Percentiles rank a stretch among this genome's conserved stretches.
Conservation (phyloP, 192 early-diverging fungal species). For the Backusella macrospora region DNA sequence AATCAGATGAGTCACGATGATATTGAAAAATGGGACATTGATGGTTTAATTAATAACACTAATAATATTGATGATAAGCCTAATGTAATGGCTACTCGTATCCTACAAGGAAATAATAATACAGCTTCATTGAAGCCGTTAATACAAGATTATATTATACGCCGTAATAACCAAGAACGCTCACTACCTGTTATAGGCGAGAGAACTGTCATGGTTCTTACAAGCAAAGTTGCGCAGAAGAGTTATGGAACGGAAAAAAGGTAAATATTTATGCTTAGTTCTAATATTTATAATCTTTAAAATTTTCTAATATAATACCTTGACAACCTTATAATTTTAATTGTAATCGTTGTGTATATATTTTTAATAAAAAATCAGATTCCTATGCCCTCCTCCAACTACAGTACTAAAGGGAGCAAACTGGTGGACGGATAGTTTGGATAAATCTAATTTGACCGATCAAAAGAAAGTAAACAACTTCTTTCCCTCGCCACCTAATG, state of each 20-base stretch:
- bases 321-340: neutral
- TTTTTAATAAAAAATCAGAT: slow-evolving; percentile 41
- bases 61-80: neutral
- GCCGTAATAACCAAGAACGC: slow-evolving; percentile 35
- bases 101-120: slow-evolving; percentile 4
- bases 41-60: neutral
- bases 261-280: slow-evolving; percentile 29
- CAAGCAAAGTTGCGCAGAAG: slow-evolving; percentile 89
- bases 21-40: slow-evolving; percentile 7
- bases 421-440: slow-evolving; percentile 55
- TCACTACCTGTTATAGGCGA: slow-evolving; percentile 40
- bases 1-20: slow-evolving; percentile 8
- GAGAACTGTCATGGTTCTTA: slow-evolving; percentile 74
- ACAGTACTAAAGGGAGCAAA: slow-evolving; percentile 68
- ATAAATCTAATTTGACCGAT: neutral
- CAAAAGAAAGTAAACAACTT: slow-evolving; percentile 6
- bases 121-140: slow-evolving; percentile 30
- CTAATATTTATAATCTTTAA: neutral
- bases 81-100: neutral
- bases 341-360: neutral
- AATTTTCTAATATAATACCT: neutral
- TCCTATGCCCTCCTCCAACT: slow-evolving; percentile 83
- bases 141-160: slow-evolving; percentile 49
- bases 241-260: slow-evolving; percentile 94
- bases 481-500: slow-evolving; percentile 26